Base-by-base conservation (phyloP, 306 rosid species). In the Trifolium subterraneum region DNA sequence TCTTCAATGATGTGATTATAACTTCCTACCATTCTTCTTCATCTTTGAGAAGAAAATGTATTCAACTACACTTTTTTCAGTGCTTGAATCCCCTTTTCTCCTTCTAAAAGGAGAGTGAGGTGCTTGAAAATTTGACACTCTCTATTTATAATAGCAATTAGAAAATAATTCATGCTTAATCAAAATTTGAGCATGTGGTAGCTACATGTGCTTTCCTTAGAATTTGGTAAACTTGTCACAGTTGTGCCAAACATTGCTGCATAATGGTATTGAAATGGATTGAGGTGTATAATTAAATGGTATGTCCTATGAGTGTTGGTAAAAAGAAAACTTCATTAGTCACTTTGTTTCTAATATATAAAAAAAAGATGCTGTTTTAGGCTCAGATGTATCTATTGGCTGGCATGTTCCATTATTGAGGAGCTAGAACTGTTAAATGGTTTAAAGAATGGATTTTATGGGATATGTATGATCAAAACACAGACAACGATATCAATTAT, bases 1-100 rank as follows among this genome's bases (percentile, higher is more conserved):
- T 73, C 78, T 76, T 88, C 54, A 86, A 52, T 12, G 73, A 18
- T 65, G 75, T 25, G 42, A 81, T 74, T 51, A 2, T 27, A 85
- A 54, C 72, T 78, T 89, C n/a, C 75, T 89, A 18, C 64, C 81
- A 23, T 78, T 84, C 44, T 87, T 91, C 78, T 81, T 89, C 80
- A 84, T 70, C 4, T 81, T 6, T 35, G 8, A 35, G 38, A 35
- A 35, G 9, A 35, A 35, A 35, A 35, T 35, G 38, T 35, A 35
- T 35, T 35, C 38, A 35, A 35, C 38, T 35, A 35, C 8, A 35
- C 9, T 1, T 35, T 35, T 35, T 35, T 35, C 38, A 6, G 38
- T 35, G 38, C 38, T 31, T 31, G 35, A 31, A 31, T 31, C 35
- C 6, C 35, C 35, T 31, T 31, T 31, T 0, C 35, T 23, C 25